phyloP scores from a whole-genome alignment of 2,329 filamentous ascomycete genomes.

The Waltergamsia citrina region DNA sequence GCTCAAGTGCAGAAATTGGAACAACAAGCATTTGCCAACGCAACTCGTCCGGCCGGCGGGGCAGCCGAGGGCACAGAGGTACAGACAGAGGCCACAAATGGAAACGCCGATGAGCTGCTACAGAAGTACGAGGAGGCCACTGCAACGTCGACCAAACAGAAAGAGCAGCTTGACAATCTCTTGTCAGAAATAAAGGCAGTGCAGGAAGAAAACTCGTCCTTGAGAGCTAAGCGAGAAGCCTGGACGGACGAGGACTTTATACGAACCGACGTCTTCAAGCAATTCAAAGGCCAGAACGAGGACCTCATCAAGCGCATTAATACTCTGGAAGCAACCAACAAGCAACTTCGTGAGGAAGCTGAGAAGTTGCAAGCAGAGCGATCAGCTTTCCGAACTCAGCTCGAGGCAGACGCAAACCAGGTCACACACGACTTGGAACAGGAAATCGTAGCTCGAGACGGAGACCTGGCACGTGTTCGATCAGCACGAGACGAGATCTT shows the following conservation, averaged over 20 bases:
- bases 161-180: conserved; percentile 75
- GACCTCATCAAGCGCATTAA: conserved; percentile 90
- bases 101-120: conserved; percentile 57
- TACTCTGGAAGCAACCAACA: conserved; percentile 80
- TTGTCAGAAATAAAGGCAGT: conserved; percentile 67
- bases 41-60: conserved; percentile 34
- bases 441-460: conserved; percentile 70
- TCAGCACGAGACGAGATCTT: conserved; percentile 76
- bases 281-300: conserved; percentile 81
- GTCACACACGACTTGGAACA: conserved; percentile 71
- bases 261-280: conserved; percentile 87
- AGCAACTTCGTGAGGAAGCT: conserved; percentile 73
- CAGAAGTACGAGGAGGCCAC: conserved; percentile 68
- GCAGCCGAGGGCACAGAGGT: conserved; percentile 36
- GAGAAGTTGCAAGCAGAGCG: conserved; percentile 80
- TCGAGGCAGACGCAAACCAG: conserved; percentile 71
- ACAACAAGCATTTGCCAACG: conserved; percentile 71
- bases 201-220: conserved; percentile 68
- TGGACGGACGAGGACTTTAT: conserved; percentile 90
- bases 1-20: conserved; percentile 85
- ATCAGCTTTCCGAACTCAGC: conserved; percentile 67
- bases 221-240: conserved; percentile 59
- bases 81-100: conserved; percentile 25
- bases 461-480: conserved; percentile 77
- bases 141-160: conserved; percentile 71